A percentile compares a stretch with the other conserved stretches of the same genome.
phyloP scores from a whole-genome alignment of 2,329 filamentous ascomycete species.

The Pochonia chlamydosporia region DNA sequence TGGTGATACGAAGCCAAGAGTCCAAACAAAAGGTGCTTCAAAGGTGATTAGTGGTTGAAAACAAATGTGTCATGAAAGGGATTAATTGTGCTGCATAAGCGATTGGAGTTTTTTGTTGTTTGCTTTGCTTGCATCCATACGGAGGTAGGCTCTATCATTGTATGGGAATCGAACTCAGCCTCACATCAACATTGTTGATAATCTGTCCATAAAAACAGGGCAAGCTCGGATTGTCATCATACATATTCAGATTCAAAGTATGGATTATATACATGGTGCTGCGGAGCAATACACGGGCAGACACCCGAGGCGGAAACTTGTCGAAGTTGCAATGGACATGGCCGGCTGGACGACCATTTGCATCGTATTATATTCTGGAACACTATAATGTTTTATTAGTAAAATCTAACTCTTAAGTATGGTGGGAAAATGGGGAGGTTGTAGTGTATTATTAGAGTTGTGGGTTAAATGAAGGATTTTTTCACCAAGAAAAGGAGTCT shows the following conservation, averaged over 20 bases:
- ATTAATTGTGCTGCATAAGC: slow-evolving; percentile 27
- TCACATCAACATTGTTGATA: not conserved
- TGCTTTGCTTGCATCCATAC: slow-evolving; percentile 14
- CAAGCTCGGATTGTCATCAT: not conserved
- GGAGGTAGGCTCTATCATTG: slow-evolving; percentile 9
- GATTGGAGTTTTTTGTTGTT: slow-evolving; percentile 29
- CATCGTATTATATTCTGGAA: slow-evolving; percentile 5
- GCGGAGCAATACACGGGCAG: not conserved
- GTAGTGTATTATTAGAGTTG: not conserved
- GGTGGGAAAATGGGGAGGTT: not conserved
- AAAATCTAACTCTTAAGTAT: slow-evolving; percentile 6
- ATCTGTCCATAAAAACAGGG: not conserved
- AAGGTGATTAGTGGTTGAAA: not conserved
- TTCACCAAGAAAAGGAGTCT: too few relatives aligned
- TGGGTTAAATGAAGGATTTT: not conserved
- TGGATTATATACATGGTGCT: not conserved
- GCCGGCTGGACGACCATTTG: not conserved
- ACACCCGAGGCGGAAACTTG: not conserved
- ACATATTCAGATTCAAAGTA: slow-evolving; percentile 1
- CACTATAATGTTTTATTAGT: slow-evolving; percentile 5
- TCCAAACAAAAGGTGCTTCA: not conserved
- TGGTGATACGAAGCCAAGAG: not conserved
- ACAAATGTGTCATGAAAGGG: slow-evolving; percentile 1
- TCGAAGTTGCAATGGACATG: slow-evolving; percentile 1
- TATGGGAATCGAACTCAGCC: not conserved